Evolutionary conservation across 1,284 basidiomycete genomes (phyloP), one percentile per base, ranked within the genome.

Genomic region (Ustilago sp.): DNA sequence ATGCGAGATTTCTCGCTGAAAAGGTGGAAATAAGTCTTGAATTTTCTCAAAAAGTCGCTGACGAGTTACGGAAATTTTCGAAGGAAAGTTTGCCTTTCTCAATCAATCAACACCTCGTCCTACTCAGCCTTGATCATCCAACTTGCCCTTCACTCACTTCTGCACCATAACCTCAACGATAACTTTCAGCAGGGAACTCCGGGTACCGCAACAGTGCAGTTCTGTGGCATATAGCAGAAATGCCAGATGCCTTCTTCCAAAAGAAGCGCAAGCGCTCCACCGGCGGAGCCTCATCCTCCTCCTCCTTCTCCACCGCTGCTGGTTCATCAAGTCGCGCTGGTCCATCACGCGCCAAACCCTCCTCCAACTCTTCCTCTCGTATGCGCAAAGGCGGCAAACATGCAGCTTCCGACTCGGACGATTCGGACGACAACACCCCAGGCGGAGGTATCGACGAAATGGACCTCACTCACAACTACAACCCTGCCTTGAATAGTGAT

Each of bases 171-270:
- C 47, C 7, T 13, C 28, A 3, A 15, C 31, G 2, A 15, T 32
- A 3, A 6, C 28, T 15, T 50, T 13, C 48, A 34, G 15, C 38
- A 9, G 38, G 2, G 2, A 39, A 11, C 38, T 39, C 38, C 2
- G 4, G 2, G 11, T 39, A 39, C 23, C 23, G 23, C 23, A 28
- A 28, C 23, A 28, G 23, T 28, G 2, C 23, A 28, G 23, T 28
- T 28, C 23, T 28, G 3, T 28, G 23, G 23, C 23, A 28, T 28
- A 28, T 28, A 3, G 23, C 23, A 28, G 3, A 28, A 28, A 86
- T 86, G 84, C 81, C 84, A 28, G 85, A 86, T 74, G 71, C 83
- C 7, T 86, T 86, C 77, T 86, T 86, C 65, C 83, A 86, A 63
- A 83, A 82, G 74, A 86, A 85, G 77, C 80, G 85, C 51, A 85